These are phyloP conservation scores for Phytophthora pistaciae DNA, from an alignment of 352 stramenopile species.

Conservation along the genomic window DNA sequence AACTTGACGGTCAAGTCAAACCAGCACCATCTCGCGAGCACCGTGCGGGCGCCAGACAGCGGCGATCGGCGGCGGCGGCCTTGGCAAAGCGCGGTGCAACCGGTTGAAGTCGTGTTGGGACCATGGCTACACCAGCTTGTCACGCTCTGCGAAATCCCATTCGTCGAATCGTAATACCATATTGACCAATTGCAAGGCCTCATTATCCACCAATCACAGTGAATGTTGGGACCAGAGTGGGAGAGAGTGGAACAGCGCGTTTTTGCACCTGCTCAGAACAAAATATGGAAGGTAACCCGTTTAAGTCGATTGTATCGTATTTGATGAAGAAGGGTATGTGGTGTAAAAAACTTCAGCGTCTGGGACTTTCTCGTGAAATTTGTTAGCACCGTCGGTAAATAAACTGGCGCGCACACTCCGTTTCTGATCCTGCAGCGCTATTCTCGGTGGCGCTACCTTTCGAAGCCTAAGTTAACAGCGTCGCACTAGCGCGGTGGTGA, in stretches of 20 bases:
- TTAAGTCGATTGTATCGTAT: neutral
- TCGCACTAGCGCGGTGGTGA: neutral
- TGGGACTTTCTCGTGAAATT: constrained; percentile 5
- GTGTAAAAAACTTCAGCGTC: neutral
- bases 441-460: neutral
- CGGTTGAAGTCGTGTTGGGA: constrained; percentile 1
- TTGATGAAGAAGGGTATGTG: neutral
- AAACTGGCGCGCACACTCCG: neutral
- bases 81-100: neutral
- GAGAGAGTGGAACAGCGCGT: neutral
- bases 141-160: constrained; percentile 1
- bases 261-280: neutral
- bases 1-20: neutral
- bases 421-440: neutral
- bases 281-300: neutral
- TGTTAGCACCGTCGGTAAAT: neutral
- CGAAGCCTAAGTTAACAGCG: neutral
- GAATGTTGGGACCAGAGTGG: neutral
- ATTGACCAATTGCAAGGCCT: neutral
- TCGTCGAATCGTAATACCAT: neutral
- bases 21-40: neutral
- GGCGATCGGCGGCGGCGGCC: neutral
- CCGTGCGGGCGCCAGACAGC: neutral
- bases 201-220: neutral
- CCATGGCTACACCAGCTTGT: neutral